Evolutionary conservation across 257 asterid species (phyloP).

Genomic region (Voacanga thouarsii): DNA sequence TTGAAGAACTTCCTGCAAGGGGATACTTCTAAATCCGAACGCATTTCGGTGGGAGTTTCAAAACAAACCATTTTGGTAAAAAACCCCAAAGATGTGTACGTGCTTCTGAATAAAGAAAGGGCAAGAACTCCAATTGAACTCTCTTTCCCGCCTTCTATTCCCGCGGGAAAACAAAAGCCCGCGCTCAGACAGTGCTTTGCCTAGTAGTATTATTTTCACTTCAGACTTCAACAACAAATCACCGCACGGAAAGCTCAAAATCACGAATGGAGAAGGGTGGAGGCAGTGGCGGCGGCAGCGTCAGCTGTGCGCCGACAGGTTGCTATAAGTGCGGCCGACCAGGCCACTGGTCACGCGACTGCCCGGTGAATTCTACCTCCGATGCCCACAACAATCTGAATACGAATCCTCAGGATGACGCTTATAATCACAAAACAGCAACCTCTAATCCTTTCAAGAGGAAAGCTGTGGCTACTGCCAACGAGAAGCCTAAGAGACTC

Average conservation of each 20-base stretch:
- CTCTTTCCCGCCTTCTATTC: too few relatives aligned
- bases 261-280: slow-evolving; percentile 38
- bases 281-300: slow-evolving; percentile 35
- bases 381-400: slow-evolving; percentile 3
- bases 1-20: too few relatives aligned
- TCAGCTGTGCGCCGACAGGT: slow-evolving; percentile 68
- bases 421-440: background rate
- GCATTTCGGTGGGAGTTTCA: too few relatives aligned
- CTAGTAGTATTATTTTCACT: too few relatives aligned
- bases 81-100: too few relatives aligned
- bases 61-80: too few relatives aligned
- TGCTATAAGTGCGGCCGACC: slow-evolving; percentile 98
- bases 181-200: too few relatives aligned
- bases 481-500: slow-evolving; percentile 49
- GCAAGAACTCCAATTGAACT: too few relatives aligned
- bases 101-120: too few relatives aligned
- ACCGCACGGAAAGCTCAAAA: background rate
- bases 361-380: slow-evolving; percentile 53
- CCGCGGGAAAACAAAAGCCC: too few relatives aligned
- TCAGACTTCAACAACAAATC: background rate
- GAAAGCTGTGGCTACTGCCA: slow-evolving; percentile 20
- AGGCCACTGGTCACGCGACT: slow-evolving; percentile 98
- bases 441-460: slow-evolving; percentile 7
- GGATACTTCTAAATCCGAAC: too few relatives aligned
- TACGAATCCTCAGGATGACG: slow-evolving; percentile 8